phyloP scores from a whole-genome alignment of 345 rosid species.

The Eucalyptus sp. region DNA sequence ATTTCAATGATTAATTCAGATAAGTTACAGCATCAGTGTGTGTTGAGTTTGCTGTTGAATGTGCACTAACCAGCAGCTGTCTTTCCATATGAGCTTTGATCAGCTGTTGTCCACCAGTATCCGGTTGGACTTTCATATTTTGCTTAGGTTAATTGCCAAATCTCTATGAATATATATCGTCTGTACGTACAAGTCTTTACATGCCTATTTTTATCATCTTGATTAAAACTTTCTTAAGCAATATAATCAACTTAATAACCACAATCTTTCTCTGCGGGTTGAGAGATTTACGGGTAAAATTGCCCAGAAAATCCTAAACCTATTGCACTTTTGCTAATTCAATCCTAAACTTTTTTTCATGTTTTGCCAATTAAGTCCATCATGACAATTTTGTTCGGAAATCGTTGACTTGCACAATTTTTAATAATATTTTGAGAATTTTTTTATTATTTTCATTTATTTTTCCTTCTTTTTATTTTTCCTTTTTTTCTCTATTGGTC shows the following conservation, averaged over 20 bases:
- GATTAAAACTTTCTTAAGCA: not conserved
- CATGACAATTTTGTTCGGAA: not conserved
- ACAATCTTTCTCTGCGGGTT: not conserved
- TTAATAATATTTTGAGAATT: too few relatives aligned
- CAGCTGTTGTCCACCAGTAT: not conserved
- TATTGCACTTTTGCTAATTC: too few relatives aligned
- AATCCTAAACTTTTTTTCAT: not conserved
- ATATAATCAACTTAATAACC: not conserved
- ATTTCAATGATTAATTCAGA: not conserved
- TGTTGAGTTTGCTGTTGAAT: not conserved
- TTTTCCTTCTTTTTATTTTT: too few relatives aligned
- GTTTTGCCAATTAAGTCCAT: not conserved
- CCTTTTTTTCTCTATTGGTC: too few relatives aligned
- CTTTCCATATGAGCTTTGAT: not conserved
- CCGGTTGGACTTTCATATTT: not conserved
- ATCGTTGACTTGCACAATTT: not conserved
- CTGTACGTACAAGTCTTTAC: not conserved
- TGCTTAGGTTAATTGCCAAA: not conserved
- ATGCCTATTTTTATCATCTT: not conserved
- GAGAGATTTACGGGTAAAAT: not conserved
- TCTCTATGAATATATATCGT: not conserved
- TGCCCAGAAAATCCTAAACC: accelerated
- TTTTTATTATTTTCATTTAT: too few relatives aligned
- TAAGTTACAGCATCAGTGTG: not conserved
- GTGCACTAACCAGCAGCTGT: not conserved